A percentile compares a stretch with the other conserved stretches of the same genome.
These are phyloP conservation scores for Colletotrichum sp. DNA, from an alignment of 2,329 filamentous ascomycete genomes.

Conservation along the genomic window DNA sequence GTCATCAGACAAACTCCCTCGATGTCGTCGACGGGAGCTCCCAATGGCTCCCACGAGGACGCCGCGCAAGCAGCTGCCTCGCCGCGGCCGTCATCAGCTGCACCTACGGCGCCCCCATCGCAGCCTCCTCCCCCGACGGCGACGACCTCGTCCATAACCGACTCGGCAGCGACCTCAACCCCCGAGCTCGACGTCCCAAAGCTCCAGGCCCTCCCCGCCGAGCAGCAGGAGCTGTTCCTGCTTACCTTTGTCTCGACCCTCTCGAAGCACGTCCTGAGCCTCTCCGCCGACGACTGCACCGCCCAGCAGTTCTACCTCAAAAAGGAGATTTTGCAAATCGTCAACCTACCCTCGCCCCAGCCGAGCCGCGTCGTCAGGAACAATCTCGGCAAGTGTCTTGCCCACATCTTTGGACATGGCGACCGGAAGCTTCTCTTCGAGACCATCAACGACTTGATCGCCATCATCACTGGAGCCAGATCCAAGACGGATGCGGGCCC, in stretches of 20 bases:
- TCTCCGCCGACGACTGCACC: constrained; percentile 81
- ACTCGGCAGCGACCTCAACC: constrained; percentile 53
- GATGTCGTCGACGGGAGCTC: constrained; percentile 44
- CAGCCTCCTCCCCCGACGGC: constrained; percentile 19
- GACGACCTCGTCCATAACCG: constrained; percentile 36
- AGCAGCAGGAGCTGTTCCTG: constrained; percentile 95
- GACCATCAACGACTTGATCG: constrained; percentile 86
- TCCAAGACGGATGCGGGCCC: constrained; percentile 76
- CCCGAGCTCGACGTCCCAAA: constrained; percentile 89
- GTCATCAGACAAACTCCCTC: background rate
- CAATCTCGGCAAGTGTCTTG: constrained; percentile 84
- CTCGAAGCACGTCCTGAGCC: constrained; percentile 76
- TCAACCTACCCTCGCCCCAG: constrained; percentile 80
- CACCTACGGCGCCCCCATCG: constrained; percentile 23
- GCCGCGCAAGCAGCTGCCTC: constrained; percentile 21
- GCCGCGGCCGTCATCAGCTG: constrained; percentile 22
- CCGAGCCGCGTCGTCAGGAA: constrained; percentile 90
- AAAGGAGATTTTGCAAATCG: constrained; percentile 91
- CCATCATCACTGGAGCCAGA: constrained; percentile 76
- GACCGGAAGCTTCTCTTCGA: constrained; percentile 94
- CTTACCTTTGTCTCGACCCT: constrained; percentile 87
- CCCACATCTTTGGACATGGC: constrained; percentile 81
- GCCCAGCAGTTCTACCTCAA: constrained; percentile 91
- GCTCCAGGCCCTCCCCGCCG: constrained; percentile 85
- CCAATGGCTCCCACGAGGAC: constrained; percentile 37